Percentiles rank a stretch among this genome's conserved stretches.
These are phyloP conservation scores for Zymoseptoria ardabiliae DNA, from an alignment of 2,329 filamentous ascomycete genomes.

Conservation along the genomic window DNA sequence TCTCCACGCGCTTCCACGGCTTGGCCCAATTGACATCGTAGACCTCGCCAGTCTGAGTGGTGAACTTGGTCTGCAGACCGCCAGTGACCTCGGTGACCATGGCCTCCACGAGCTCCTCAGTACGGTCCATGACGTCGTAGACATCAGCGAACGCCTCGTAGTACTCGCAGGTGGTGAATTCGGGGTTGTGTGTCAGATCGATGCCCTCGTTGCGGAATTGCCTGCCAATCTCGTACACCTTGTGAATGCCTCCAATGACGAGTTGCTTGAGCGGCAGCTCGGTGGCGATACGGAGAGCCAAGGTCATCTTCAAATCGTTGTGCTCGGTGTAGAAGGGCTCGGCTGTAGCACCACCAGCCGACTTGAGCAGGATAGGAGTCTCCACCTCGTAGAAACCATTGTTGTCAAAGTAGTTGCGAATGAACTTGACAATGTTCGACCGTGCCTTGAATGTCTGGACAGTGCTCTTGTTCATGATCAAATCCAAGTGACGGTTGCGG, in stretches of 20 bases:
- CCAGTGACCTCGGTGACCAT: constrained; percentile 83
- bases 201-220: constrained; percentile 93
- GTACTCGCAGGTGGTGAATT: constrained; percentile 97
- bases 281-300: constrained; percentile 91
- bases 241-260: constrained; percentile 86
- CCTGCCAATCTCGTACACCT: constrained; percentile 91
- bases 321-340: constrained; percentile 93
- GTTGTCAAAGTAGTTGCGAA: constrained; percentile 78
- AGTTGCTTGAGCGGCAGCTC: constrained; percentile 96
- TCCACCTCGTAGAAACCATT: constrained; percentile 89
- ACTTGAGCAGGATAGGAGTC: constrained; percentile 95
- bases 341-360: constrained; percentile 90
- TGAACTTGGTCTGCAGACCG: constrained; percentile 55
- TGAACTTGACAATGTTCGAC: constrained; percentile 79
- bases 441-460: constrained; percentile 78
- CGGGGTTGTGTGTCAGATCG: constrained; percentile 92
- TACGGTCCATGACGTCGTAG: constrained; percentile 82
- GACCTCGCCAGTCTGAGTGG: constrained; percentile 75
- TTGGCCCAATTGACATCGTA: constrained; percentile 94
- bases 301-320: constrained; percentile 89
- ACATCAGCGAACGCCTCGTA: constrained; percentile 83
- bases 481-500: constrained; percentile 87
- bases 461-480: constrained; percentile 91
- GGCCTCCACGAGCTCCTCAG: constrained; percentile 84
- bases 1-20: constrained; percentile 88